Evolutionary conservation across 352 stramenopile genomes (phyloP).

Genomic region (Hyphochytrium catenoides): DNA sequence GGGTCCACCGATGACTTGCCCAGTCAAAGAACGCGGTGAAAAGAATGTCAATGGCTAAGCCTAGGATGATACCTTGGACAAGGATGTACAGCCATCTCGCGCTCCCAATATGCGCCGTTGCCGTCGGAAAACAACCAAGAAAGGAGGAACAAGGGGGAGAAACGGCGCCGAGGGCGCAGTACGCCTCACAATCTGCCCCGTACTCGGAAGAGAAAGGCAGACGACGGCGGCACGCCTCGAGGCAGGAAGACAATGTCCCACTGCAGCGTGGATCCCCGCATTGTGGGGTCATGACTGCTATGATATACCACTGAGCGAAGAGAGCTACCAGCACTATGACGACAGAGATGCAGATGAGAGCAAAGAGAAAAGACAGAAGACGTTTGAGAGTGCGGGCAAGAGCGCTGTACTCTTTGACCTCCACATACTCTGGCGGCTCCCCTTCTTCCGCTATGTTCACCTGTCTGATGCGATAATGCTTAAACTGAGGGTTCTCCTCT

Average conservation of each 20-base stretch:
- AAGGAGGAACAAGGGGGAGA: too few relatives aligned
- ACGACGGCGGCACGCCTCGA: too few relatives aligned
- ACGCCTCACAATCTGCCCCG: too few relatives aligned
- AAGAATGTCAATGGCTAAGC: slow-evolving; percentile 50
- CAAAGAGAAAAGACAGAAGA: slow-evolving; percentile 21
- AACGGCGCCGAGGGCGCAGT: too few relatives aligned
- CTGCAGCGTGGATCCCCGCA: slow-evolving; percentile 28
- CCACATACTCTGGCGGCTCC: slow-evolving; percentile 26
- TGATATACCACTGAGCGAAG: slow-evolving; percentile 39
- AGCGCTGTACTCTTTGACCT: slow-evolving; percentile 27
- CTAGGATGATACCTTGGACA: slow-evolving; percentile 42
- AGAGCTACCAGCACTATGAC: slow-evolving; percentile 26
- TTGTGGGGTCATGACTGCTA: slow-evolving; percentile 36
- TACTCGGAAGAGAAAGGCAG: too few relatives aligned
- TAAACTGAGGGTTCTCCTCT: slow-evolving; percentile 24
- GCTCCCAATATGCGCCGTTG: slow-evolving; percentile 32
- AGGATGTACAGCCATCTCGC: slow-evolving; percentile 56
- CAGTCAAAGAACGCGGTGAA: slow-evolving; percentile 56
- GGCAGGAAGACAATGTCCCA: too few relatives aligned
- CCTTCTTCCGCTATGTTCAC: slow-evolving; percentile 27
- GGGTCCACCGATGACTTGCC: slow-evolving; percentile 48
- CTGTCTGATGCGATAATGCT: slow-evolving; percentile 22
- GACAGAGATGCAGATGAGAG: slow-evolving; percentile 19
- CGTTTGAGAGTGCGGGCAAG: slow-evolving; percentile 26
- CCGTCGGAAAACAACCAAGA: slow-evolving; percentile 49